Percentiles rank a stretch among this genome's conserved stretches.
phyloP scores from a whole-genome alignment of 352 stramenopile genomes.

The Pythium dissotocum region DNA sequence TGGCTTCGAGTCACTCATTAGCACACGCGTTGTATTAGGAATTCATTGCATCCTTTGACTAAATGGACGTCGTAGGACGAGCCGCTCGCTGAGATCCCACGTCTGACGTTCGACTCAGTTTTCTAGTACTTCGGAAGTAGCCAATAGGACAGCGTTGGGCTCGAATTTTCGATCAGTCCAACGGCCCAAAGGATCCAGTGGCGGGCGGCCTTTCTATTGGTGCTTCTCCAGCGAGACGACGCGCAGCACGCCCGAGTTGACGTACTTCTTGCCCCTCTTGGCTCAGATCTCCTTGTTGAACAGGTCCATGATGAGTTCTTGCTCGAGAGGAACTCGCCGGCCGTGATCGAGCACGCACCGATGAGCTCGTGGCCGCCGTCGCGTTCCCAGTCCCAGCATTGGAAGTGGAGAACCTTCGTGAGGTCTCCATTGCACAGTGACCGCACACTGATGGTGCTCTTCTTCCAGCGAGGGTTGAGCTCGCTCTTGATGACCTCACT shows the following conservation, averaged over 20 bases:
- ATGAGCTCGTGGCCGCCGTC: conserved; percentile 72
- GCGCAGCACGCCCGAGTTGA: conserved; percentile 62
- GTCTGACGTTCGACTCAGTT: background rate
- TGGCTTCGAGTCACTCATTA: background rate
- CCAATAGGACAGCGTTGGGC: background rate
- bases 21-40: background rate
- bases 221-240: conserved; percentile 45
- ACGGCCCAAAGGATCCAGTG: no score
- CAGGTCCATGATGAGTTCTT: conserved; percentile 47
- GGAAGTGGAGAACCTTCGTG: no score
- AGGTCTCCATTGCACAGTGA: no score
- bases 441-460: no score
- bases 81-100: background rate
- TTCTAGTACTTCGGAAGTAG: no score
- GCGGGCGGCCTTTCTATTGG: no score
- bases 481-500: no score
- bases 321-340: conserved; percentile 55
- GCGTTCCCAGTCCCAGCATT: conserved; percentile 58
- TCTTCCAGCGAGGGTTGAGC: no score
- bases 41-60: background rate
- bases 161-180: background rate
- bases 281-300: conserved; percentile 62
- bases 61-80: background rate
- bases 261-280: conserved; percentile 77
- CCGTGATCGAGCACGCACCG: conserved; percentile 48